Evolutionary conservation across 2,329 filamentous ascomycete species (phyloP).

Genomic region (Rosellinia necatrix): DNA sequence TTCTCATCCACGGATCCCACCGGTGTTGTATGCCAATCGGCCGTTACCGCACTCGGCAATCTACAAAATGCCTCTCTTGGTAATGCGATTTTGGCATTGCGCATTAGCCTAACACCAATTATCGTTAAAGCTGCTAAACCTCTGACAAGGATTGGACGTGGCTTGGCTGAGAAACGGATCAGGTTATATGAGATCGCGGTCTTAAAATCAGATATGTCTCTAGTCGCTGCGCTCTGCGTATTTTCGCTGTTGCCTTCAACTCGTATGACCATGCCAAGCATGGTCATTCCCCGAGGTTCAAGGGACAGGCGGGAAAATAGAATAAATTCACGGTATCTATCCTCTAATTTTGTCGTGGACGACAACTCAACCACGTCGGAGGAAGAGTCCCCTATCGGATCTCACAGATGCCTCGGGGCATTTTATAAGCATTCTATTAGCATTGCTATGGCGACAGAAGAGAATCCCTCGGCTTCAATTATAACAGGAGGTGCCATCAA

Average conservation of each 20-base stretch:
- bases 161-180: slow-evolving; percentile 42
- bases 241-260: slow-evolving; percentile 24
- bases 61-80: slow-evolving; percentile 13
- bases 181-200: slow-evolving; percentile 54
- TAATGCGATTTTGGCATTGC: slow-evolving; percentile 28
- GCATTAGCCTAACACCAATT: slow-evolving; percentile 34
- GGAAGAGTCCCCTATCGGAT: background rate
- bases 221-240: slow-evolving; percentile 46
- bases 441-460: background rate
- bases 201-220: slow-evolving; percentile 48
- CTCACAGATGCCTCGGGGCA: slow-evolving; percentile 26
- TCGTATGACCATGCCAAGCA: slow-evolving; percentile 25
- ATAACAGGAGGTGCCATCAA: slow-evolving; percentile 4
- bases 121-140: slow-evolving; percentile 23
- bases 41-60: slow-evolving; percentile 25
- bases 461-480: slow-evolving; percentile 1
- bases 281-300: slow-evolving; percentile 15
- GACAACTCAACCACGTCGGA: slow-evolving; percentile 26
- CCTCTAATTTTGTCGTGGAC: slow-evolving; percentile 32
- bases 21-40: slow-evolving; percentile 32
- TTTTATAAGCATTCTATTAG: slow-evolving; percentile 32
- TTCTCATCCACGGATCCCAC: slow-evolving; percentile 30
- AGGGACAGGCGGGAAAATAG: slow-evolving; percentile 1
- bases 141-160: slow-evolving; percentile 18
- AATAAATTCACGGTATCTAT: slow-evolving; percentile 24